Percentiles rank a stretch among this genome's conserved stretches.
Conservation (phyloP, 768 basidiomycete genomes). For the Auriscalpium orientale region DNA sequence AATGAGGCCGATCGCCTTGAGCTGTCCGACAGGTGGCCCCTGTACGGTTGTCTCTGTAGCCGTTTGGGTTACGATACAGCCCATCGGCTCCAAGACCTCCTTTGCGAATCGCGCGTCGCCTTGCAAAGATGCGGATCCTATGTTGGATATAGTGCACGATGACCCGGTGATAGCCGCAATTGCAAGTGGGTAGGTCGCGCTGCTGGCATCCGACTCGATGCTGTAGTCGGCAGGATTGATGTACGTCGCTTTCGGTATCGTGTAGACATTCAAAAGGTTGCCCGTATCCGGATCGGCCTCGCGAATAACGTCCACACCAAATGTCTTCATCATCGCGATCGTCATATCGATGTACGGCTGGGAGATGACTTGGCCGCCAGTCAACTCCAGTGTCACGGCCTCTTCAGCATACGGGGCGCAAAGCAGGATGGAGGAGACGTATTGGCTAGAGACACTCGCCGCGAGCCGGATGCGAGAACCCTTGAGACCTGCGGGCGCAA, state of each 20-base stretch:
- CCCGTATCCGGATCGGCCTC: constrained; percentile 53
- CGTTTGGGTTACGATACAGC: constrained; percentile 86
- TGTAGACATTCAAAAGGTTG: constrained; percentile 68
- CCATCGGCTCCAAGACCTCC: constrained; percentile 91
- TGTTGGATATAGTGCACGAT: constrained; percentile 86
- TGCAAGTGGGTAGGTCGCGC: constrained; percentile 94
- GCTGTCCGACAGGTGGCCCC: constrained; percentile 75
- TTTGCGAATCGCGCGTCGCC: constrained; percentile 97
- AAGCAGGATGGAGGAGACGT: constrained; percentile 93
- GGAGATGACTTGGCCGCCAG: constrained; percentile 92
- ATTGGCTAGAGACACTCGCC: constrained; percentile 95
- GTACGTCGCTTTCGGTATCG: constrained; percentile 78
- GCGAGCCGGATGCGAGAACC: constrained; percentile 82
- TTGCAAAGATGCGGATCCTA: constrained; percentile 85
- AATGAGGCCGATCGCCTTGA: constrained; percentile 78
- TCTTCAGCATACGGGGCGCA: constrained; percentile 89
- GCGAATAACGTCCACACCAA: constrained; percentile 73
- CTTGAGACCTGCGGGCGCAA: constrained; percentile 73
- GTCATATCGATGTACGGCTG: constrained; percentile 99
- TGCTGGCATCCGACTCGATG: constrained; percentile 94
- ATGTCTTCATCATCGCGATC: constrained; percentile 92
- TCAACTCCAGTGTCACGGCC: constrained; percentile 82
- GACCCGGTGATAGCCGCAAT: constrained; percentile 98
- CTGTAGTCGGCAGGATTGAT: constrained; percentile 71
- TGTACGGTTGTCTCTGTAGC: constrained; percentile 83